Percentiles rank a stretch among this genome's conserved stretches.
Evolutionary conservation across 352 stramenopile species (phyloP).

Genomic region (Pythium volutum): DNA sequence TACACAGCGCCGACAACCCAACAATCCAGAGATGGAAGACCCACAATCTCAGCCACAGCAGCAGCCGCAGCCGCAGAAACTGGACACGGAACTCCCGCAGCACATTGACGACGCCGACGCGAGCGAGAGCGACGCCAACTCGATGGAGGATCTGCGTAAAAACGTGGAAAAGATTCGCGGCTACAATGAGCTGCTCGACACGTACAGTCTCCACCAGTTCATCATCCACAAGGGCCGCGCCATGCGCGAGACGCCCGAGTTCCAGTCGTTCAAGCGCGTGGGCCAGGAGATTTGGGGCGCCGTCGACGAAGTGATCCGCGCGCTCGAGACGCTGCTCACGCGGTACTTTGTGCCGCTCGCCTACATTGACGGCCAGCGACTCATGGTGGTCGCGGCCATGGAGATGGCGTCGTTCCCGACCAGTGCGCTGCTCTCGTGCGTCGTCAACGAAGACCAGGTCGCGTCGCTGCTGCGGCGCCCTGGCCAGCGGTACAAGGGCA

Average conservation of each 20-base stretch:
- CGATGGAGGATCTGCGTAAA: slow-evolving; percentile 63
- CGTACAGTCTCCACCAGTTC: slow-evolving; percentile 86
- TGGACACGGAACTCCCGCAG: not conserved
- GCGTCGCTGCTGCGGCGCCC: slow-evolving; percentile 53
- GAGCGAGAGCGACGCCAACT: slow-evolving; percentile 22
- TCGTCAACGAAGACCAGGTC: slow-evolving; percentile 89
- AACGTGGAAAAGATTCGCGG: slow-evolving; percentile 80
- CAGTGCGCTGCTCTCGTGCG: slow-evolving; percentile 68
- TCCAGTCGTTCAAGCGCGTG: slow-evolving; percentile 79
- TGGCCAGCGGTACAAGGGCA: slow-evolving; percentile 78
- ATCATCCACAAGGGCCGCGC: slow-evolving; percentile 84
- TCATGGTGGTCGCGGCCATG: slow-evolving; percentile 70
- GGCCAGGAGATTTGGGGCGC: slow-evolving; percentile 80
- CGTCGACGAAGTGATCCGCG: slow-evolving; percentile 66
- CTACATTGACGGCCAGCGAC: slow-evolving; percentile 79
- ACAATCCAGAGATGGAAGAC: not conserved
- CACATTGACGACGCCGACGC: slow-evolving; percentile 1
- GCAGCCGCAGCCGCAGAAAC: not conserved
- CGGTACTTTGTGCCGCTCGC: slow-evolving; percentile 86
- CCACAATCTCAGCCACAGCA: not conserved
- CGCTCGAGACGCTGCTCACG: slow-evolving; percentile 69
- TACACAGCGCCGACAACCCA: too few relatives aligned
- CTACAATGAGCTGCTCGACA: slow-evolving; percentile 79
- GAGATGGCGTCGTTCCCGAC: slow-evolving; percentile 46
- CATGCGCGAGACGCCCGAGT: slow-evolving; percentile 84